Percentiles rank a stretch among this genome's conserved stretches.
Conservation (phyloP, 768 basidiomycete species). For the Suillus hirtellus region DNA sequence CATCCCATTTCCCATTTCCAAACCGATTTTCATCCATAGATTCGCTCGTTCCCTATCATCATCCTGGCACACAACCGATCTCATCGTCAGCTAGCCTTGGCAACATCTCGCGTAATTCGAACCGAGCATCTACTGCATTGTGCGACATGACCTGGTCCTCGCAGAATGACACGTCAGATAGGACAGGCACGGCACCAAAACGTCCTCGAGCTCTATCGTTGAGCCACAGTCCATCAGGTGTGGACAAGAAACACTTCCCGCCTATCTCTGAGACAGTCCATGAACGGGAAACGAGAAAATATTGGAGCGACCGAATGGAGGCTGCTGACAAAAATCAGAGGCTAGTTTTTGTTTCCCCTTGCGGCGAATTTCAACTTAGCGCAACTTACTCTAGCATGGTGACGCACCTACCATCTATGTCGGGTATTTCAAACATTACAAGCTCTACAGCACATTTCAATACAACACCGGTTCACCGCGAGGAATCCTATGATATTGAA, state of each 20-base stretch:
- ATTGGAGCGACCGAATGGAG: conserved; percentile 26
- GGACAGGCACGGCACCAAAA: conserved; percentile 12
- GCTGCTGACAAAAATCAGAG: conserved; percentile 8
- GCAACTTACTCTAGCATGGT: not conserved
- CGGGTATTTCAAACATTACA: conserved; percentile 13
- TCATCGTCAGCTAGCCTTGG: conserved; percentile 12
- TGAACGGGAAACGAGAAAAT: conserved; percentile 24
- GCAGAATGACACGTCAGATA: not conserved
- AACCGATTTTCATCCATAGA: conserved; percentile 19
- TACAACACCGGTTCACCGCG: conserved; percentile 35
- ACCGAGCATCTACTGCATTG: not conserved
- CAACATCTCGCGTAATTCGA: not conserved
- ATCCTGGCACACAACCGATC: not conserved
- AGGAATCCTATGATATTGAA: conserved; percentile 27
- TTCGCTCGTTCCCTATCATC: conserved; percentile 12
- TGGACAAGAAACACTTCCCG: conserved; percentile 37
- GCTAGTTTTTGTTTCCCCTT: not conserved
- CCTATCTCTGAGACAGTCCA: conserved; percentile 33
- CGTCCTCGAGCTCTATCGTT: conserved; percentile 33
- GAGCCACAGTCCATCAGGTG: conserved; percentile 20
- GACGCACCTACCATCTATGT: not conserved
- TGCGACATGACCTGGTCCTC: conserved; percentile 8
- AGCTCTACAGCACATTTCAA: conserved; percentile 12
- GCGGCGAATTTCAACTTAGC: not conserved
- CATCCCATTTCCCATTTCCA: conserved; percentile 18